phyloP scores from a whole-genome alignment of 495 filamentous ascomycete species.

The Aspergillus steynii region DNA sequence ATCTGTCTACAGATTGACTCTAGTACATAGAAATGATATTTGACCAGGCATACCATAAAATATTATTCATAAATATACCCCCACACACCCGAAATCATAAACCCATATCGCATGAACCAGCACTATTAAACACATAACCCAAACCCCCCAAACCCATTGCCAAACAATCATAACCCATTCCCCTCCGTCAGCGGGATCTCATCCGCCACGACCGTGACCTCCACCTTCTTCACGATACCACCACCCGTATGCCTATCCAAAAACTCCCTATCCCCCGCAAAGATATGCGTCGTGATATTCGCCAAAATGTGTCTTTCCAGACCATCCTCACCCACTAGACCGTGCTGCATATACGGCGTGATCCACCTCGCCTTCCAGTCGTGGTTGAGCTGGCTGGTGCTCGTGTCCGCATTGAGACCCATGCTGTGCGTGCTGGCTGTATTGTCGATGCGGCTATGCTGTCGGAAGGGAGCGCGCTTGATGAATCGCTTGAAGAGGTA shows the following conservation, averaged over 20 bases:
- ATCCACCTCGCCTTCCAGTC: not conserved
- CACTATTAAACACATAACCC: too few species aligned
- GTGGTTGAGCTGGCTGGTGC: not conserved
- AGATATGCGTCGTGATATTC: conserved; percentile 4
- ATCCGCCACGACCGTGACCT: not conserved
- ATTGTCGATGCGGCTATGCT: too few species aligned
- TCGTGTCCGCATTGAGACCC: too few species aligned
- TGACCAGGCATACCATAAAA: too few species aligned
- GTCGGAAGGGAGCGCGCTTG: not conserved
- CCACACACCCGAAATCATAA: too few species aligned
- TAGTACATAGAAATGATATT: too few species aligned
- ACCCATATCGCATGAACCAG: too few species aligned
- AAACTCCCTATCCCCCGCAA: conserved; percentile 1
- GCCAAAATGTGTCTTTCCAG: not conserved
- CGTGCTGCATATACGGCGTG: not conserved
- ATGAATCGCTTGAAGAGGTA: not conserved
- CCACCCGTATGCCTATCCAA: not conserved
- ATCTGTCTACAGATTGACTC: too few species aligned
- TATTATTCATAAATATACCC: too few species aligned
- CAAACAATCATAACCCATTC: not conserved
- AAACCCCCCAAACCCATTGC: too few species aligned
- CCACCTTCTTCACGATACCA: conserved; percentile 3
- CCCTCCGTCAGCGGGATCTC: conserved; percentile 4
- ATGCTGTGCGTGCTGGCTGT: too few species aligned
- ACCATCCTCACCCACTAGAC: not conserved